phyloP scores from a whole-genome alignment of 129 eudicot genomes.

The Pulicaria dysenterica region DNA sequence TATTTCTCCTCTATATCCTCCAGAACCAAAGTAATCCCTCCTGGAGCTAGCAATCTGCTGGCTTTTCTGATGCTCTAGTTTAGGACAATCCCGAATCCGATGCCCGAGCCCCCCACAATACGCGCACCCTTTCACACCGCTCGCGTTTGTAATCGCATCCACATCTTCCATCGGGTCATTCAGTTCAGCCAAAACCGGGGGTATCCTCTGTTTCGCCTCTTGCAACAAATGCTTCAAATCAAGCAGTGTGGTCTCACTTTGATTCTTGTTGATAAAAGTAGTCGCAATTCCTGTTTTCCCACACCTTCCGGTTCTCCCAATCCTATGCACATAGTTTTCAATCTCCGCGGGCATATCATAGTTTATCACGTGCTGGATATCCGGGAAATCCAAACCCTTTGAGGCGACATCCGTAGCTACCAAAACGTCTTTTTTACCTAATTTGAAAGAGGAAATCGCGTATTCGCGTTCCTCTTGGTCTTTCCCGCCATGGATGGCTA shows the following conservation, averaged over 20 bases:
- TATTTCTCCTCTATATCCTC: constrained; percentile 85
- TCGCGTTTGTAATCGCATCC: constrained; percentile 59
- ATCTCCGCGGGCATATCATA: constrained; percentile 90
- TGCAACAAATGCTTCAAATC: constrained; percentile 82
- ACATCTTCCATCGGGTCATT: constrained; percentile 74
- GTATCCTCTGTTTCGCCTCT: constrained; percentile 83
- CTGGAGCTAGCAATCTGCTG: constrained; percentile 66
- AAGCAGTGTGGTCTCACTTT: constrained; percentile 77
- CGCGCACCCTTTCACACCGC: constrained; percentile 85
- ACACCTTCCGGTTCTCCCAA: constrained; percentile 84
- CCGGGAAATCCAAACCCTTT: constrained; percentile 84
- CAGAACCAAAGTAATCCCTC: constrained; percentile 83
- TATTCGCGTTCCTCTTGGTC: constrained; percentile 87
- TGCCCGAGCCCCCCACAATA: constrained; percentile 93
- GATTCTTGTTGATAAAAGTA: constrained; percentile 79
- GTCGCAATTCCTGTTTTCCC: constrained; percentile 88
- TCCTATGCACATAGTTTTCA: constrained; percentile 80
- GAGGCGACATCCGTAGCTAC: constrained; percentile 69
- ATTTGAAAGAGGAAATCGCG: constrained; percentile 73
- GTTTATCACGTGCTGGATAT: constrained; percentile 82
- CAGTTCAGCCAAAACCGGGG: constrained; percentile 76
- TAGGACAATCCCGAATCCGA: constrained; percentile 68
- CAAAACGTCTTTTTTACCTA: constrained; percentile 37
- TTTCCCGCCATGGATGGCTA: constrained; percentile 80
- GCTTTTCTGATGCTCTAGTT: constrained; percentile 74